phyloP scores from a whole-genome alignment of 2,329 filamentous ascomycete genomes.

The Pseudopyrenochaeta lycopersici region DNA sequence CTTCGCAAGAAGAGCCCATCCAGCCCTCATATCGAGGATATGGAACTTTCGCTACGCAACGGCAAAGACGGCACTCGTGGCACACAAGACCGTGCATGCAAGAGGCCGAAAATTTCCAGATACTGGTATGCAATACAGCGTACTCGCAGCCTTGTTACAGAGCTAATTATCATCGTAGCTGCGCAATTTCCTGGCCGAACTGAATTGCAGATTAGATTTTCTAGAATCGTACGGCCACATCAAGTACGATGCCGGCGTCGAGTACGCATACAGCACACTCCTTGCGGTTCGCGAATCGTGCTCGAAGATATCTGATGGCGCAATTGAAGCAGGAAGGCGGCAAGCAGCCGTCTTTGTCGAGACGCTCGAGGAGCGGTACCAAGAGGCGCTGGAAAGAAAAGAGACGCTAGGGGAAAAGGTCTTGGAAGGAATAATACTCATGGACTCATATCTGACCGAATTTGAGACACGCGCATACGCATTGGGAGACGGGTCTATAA shows the following conservation, averaged over 20 bases:
- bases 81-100: conserved; percentile 55
- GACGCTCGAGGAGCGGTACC: conserved; percentile 86
- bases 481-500: conserved; percentile 78
- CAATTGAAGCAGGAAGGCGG: conserved; percentile 85
- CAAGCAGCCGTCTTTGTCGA: conserved; percentile 90
- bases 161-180: conserved; percentile 60
- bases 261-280: conserved; percentile 84
- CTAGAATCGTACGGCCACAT: conserved; percentile 88
- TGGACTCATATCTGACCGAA: conserved; percentile 85
- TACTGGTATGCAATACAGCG: conserved; percentile 42
- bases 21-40: conserved; percentile 47
- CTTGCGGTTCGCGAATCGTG: conserved; percentile 88
- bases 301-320: conserved; percentile 86
- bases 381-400: conserved; percentile 83
- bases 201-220: conserved; percentile 86
- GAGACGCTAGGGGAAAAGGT: conserved; percentile 93
- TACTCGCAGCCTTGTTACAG: neutral
- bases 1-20: conserved; percentile 55
- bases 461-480: conserved; percentile 85
- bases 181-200: conserved; percentile 82
- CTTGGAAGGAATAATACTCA: conserved; percentile 82
- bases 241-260: conserved; percentile 83
- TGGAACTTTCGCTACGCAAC: conserved; percentile 42
- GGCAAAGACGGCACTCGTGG: conserved; percentile 57
- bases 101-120: conserved; percentile 59